phyloP scores from a whole-genome alignment of 164 flowering plant species.

The Tetracentron sinense region DNA sequence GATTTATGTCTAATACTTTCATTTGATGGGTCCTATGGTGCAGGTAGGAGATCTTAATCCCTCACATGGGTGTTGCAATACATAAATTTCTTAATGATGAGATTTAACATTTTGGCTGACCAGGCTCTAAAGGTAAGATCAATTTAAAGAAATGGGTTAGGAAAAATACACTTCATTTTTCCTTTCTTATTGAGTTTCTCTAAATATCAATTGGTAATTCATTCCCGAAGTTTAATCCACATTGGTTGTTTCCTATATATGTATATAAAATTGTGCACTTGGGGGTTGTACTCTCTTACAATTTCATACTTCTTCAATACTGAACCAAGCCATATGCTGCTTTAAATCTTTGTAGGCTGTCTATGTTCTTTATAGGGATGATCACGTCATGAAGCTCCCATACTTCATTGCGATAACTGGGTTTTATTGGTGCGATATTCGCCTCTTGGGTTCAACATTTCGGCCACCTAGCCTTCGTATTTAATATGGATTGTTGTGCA shows the following conservation, averaged over 20 bases:
- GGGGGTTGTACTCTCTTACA: not conserved
- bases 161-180: no score
- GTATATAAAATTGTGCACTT: no score
- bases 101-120: constrained; percentile 78
- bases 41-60: constrained; percentile 69
- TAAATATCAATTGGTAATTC: no score
- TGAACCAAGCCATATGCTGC: no score
- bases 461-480: no score
- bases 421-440: constrained; percentile 64
- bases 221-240: no score
- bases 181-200: no score
- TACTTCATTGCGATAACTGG: constrained; percentile 77
- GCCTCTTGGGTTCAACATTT: constrained; percentile 75
- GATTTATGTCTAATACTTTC: not conserved
- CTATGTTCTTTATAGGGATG: constrained; percentile 61
- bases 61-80: constrained; percentile 85
- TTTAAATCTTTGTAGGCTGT: constrained; percentile 80
- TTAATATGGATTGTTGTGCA: no score
- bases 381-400: constrained; percentile 71
- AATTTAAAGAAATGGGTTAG: not conserved
- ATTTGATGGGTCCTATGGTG: not conserved
- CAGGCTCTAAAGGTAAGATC: constrained; percentile 66
- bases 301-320: no score
- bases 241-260: no score
- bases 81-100: constrained; percentile 86